Conservation (phyloP, 768 basidiomycete genomes). For the Suillus luteus region DNA sequence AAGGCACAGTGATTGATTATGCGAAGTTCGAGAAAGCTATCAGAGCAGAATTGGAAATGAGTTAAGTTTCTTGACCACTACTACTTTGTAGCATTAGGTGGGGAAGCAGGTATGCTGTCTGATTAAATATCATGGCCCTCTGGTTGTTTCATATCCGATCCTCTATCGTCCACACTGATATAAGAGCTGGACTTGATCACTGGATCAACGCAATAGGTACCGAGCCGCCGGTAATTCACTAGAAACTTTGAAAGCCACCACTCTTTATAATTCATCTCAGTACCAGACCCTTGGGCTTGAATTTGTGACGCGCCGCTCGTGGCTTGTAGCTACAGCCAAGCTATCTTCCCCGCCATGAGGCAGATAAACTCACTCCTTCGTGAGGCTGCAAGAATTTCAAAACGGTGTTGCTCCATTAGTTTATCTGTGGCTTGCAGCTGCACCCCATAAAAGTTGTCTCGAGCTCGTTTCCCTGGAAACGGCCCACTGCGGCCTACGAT, state of each 20-base stretch:
- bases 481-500: not conserved
- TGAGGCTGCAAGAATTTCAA: not conserved
- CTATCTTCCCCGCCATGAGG: not conserved
- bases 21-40: conserved; percentile 59
- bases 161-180: not conserved
- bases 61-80: not conserved
- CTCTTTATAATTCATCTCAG: too few species aligned
- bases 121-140: not conserved
- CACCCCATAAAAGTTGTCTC: not conserved
- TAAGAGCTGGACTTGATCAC: too few species aligned
- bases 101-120: not conserved
- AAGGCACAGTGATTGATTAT: conserved; percentile 72
- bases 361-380: not conserved
- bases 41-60: conserved; percentile 34
- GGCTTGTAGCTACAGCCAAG: not conserved
- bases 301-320: too few species aligned
- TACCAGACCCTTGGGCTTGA: too few species aligned
- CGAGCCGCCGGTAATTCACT: too few species aligned
- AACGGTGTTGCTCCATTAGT: not conserved
- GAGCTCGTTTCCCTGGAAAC: not conserved
- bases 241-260: too few species aligned
- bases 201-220: too few species aligned
- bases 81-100: not conserved
- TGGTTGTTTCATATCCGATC: not conserved
- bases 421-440: not conserved